phyloP scores from a whole-genome alignment of 495 filamentous ascomycete genomes.

The Aspergillus nidulans region DNA sequence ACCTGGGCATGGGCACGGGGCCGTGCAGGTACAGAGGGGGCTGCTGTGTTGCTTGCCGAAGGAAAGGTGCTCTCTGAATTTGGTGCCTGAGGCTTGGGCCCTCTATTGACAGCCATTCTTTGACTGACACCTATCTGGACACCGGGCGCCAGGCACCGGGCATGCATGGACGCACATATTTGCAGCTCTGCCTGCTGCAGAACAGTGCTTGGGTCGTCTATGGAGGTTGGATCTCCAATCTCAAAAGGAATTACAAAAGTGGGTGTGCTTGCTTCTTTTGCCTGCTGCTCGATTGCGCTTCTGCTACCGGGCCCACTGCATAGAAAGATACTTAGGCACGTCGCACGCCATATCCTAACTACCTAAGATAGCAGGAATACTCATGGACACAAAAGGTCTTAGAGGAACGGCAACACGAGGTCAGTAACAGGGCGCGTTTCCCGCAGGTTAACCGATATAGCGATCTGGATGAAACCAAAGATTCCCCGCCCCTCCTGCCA shows the following conservation, averaged over 20 bases:
- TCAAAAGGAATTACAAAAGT: background rate
- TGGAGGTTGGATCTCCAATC: background rate
- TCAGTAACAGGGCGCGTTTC: background rate
- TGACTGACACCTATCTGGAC: no score
- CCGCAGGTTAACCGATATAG: background rate
- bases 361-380: no score
- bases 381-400: background rate
- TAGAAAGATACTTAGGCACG: background rate
- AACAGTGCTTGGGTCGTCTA: background rate
- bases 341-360: background rate
- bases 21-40: background rate
- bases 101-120: no score
- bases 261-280: background rate
- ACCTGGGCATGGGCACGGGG: no score
- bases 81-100: no score
- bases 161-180: background rate
- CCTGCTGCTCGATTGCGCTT: background rate
- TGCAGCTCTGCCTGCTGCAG: background rate
- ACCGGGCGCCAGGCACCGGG: no score
- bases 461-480: no score
- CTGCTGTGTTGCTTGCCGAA: background rate
- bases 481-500: background rate
- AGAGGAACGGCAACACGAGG: background rate
- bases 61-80: background rate
- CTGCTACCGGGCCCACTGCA: background rate